A percentile compares a stretch with the other conserved stretches of the same genome.
These are phyloP conservation scores for Leptographium wingfieldii DNA, from an alignment of 2,329 filamentous ascomycete genomes.

Conservation along the genomic window DNA sequence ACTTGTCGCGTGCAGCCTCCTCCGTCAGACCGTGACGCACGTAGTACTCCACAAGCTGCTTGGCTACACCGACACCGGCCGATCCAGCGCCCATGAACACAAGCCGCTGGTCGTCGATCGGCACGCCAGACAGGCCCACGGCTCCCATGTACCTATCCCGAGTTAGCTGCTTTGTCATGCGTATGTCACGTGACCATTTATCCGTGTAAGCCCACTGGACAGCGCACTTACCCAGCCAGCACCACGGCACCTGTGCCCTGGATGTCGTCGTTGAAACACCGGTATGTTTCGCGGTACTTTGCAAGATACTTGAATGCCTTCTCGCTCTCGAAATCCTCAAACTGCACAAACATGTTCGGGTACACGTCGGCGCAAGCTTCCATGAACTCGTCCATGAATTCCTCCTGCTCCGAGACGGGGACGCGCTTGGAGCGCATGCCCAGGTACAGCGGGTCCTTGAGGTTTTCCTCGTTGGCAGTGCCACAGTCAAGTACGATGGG, in stretches of 20 bases:
- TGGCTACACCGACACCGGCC: conserved; percentile 91
- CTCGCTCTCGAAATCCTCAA: conserved; percentile 92
- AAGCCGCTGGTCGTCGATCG: conserved; percentile 78
- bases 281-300: conserved; percentile 77
- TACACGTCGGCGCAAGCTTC: conserved; percentile 65
- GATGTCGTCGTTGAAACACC: conserved; percentile 98
- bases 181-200: conserved; percentile 13
- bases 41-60: conserved; percentile 96
- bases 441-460: conserved; percentile 68
- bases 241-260: conserved; percentile 96
- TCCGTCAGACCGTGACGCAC: conserved; percentile 83
- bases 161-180: conserved; percentile 15
- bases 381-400: conserved; percentile 98
- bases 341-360: conserved; percentile 66
- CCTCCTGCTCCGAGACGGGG: conserved; percentile 63
- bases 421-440: conserved; percentile 78
- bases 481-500: conserved; percentile 57
- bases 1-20: conserved; percentile 75
- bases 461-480: conserved; percentile 53
- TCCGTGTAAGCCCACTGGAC: neutral
- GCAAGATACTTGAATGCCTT: conserved; percentile 87
- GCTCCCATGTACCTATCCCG: conserved; percentile 47
- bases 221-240: conserved; percentile 56
- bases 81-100: conserved; percentile 95
- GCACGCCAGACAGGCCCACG: conserved; percentile 75